Evolutionary conservation across 371 early-diverging fungal genomes (phyloP).

Genomic region (Circinella minor): DNA sequence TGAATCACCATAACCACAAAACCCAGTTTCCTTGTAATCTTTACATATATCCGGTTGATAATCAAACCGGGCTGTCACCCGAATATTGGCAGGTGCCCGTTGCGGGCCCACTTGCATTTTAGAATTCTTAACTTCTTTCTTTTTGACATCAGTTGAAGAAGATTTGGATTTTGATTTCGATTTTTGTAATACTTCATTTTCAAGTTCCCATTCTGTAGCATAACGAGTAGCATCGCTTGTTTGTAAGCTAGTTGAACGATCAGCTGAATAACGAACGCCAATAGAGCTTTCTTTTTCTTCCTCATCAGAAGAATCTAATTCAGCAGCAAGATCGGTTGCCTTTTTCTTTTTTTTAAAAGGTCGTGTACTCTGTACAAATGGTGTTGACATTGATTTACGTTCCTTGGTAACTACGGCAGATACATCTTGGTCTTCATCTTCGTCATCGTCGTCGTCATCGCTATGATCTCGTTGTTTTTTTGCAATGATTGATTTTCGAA

Average conservation of each 20-base stretch:
- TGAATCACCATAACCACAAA: conserved; percentile 96
- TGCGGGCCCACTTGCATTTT: conserved; percentile 86
- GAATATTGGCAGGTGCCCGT: conserved; percentile 80
- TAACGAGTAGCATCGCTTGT: conserved; percentile 60
- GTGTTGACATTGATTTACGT: conserved; percentile 42
- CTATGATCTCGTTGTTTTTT: conserved; percentile 21
- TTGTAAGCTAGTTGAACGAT: conserved; percentile 44
- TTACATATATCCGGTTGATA: conserved; percentile 98
- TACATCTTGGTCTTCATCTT: conserved; percentile 31
- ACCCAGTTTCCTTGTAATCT: conserved; percentile 96
- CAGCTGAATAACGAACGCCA: conserved; percentile 61
- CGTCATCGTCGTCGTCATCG: conserved; percentile 45
- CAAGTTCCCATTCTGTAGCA: conserved; percentile 53
- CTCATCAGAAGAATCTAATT: conserved; percentile 31
- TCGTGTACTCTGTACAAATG: conserved; percentile 50
- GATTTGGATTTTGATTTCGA: conserved; percentile 14
- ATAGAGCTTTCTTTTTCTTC: conserved; percentile 46
- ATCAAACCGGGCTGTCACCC: conserved; percentile 90
- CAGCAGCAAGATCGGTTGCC: conserved; percentile 13
- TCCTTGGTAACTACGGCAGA: conserved; percentile 57
- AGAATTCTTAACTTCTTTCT: conserved; percentile 44
- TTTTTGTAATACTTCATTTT: conserved; percentile 45
- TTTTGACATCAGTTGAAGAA: background rate
- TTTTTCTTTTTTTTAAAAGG: conserved; percentile 34
- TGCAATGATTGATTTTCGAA: conserved; percentile 32